These are phyloP conservation scores for Solanum rostratum DNA, from an alignment of 257 asterid species.

Conservation along the genomic window DNA sequence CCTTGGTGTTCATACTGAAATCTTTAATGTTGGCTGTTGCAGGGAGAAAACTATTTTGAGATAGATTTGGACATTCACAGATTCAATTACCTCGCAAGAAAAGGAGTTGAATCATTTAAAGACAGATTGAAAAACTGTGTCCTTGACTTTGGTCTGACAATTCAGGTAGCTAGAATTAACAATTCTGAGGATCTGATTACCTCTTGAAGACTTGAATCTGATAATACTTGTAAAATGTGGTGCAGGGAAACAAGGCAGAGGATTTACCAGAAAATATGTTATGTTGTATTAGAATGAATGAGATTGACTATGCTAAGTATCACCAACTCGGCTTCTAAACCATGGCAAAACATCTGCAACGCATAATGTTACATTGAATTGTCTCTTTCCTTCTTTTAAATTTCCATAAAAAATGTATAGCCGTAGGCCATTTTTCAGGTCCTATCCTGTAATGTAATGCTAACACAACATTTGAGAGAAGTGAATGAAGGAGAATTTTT, in stretches of 20 bases:
- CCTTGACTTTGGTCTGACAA: conserved; percentile 81
- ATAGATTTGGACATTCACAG: conserved; percentile 87
- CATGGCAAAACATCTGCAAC: background rate
- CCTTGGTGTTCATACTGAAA: background rate
- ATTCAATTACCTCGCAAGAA: conserved; percentile 80
- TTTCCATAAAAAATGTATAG: background rate
- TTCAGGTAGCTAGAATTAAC: conserved; percentile 48
- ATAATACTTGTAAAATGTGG: background rate
- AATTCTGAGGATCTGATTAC: background rate
- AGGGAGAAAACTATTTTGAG: conserved; percentile 89
- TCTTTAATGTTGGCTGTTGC: conserved; percentile 10
- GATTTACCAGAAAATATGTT: conserved; percentile 77
- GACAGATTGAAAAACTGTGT: conserved; percentile 73
- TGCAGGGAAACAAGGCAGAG: conserved; percentile 86
- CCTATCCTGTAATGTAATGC: background rate
- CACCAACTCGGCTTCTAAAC: conserved; percentile 47
- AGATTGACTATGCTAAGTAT: conserved; percentile 51
- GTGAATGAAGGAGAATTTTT: background rate
- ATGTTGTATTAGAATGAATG: conserved; percentile 72
- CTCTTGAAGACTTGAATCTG: background rate
- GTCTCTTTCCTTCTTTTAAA: background rate
- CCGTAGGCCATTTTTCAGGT: background rate
- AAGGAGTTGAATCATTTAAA: conserved; percentile 79
- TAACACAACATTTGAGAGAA: background rate
- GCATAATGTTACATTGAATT: background rate